A percentile compares a stretch with the other conserved stretches of the same genome.
phyloP scores from a whole-genome alignment of 176 grass and related monocot genomes.

The Musa itinerans region DNA sequence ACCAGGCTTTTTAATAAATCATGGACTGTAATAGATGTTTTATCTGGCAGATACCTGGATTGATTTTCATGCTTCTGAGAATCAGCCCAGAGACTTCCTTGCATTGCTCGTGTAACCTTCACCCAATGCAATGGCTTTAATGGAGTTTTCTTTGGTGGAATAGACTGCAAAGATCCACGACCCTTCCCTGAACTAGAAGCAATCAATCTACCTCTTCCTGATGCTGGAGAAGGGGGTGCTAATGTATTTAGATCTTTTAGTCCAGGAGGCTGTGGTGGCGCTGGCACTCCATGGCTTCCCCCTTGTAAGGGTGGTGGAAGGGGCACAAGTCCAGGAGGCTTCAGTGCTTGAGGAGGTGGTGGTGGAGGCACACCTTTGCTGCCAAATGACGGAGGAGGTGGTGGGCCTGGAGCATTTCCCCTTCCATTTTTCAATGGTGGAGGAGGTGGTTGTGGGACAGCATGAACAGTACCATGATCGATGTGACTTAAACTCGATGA shows the following conservation, averaged over 20 bases:
- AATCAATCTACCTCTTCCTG: conserved; percentile 48
- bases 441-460: no score
- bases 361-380: conserved; percentile 45
- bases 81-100: conserved; percentile 99
- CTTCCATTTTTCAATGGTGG: not conserved
- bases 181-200: conserved; percentile 45
- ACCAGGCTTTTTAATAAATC: not conserved
- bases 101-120: conserved; percentile 84
- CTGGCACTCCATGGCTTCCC: conserved; percentile 12
- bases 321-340: conserved; percentile 30
- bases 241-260: conserved; percentile 54
- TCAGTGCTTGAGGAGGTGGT: conserved; percentile 36
- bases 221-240: conserved; percentile 40
- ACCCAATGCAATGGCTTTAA: conserved; percentile 98
- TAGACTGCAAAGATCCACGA: conserved; percentile 47
- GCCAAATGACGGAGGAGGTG: conserved; percentile 31
- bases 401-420: conserved; percentile 37
- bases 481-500: no score
- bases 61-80: conserved; percentile 74
- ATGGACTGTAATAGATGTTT: conserved; percentile 12
- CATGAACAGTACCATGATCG: not conserved
- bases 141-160: conserved; percentile 63
- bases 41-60: conserved; percentile 49
- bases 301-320: conserved; percentile 29
- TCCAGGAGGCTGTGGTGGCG: conserved; percentile 30